Base-by-base conservation (phyloP, 805 yeast genomes). In the Ascoidea asiatica region DNA sequence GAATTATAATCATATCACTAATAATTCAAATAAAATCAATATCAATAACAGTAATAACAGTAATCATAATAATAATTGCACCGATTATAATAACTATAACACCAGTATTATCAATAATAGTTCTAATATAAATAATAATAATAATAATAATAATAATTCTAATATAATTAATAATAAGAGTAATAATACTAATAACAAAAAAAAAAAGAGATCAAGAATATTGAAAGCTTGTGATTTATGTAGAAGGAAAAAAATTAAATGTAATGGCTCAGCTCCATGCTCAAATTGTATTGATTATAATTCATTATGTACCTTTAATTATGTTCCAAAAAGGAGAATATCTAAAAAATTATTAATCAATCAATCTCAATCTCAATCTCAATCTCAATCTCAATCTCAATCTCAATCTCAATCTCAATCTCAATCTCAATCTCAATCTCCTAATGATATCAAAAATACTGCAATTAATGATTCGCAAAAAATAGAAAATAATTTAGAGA, bases 211-310 rank as follows among this genome's bases (percentile, higher is more conserved):
- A 18, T 39, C 11, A 13, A 50, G 60, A 4, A 57, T 56, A 15
- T 49, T 57, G 11, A 53, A 69, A 38, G 75, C 75, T 1, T 71
- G 75, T 51, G 76, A 71, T 49, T 55, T 60, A 18, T 71, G 75
- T 54, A 67, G 69, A 47, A 62, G 61, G 44, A 62, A 65, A 43
- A 57, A 75, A 44, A 68, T 72, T 1, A 67, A 68, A 45, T 71
- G 76, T 52, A 70, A 70, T 45, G 76, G 76, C 2, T 58, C 56
- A 19, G 48, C 49, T 5, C 76, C 75, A 1, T 71, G 75, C 49
- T 50, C 58, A 4, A 72, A 69, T 45, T 71, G 76, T 45, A 19
- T 52, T 7, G 56, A 51, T 20, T 63, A 62, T 42, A 56, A 56
- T 21, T 47, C 54, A 4, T 43, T 43, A 2, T 73, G 79, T 51